Evolutionary conservation across 164 flowering plant genomes (phyloP).

Genomic region (Echeveria elegans): DNA sequence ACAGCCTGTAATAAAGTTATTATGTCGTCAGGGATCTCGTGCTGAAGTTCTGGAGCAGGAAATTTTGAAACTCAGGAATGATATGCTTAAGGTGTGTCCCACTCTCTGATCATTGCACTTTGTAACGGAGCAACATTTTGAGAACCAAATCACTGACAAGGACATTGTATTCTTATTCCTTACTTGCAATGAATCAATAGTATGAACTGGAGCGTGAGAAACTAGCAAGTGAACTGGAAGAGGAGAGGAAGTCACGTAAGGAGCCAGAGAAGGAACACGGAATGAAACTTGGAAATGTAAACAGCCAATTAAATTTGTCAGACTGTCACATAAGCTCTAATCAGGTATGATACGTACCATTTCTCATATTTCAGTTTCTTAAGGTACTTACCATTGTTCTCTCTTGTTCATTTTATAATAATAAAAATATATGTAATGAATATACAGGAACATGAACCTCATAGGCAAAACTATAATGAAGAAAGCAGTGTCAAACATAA

Average conservation of each 20-base stretch:
- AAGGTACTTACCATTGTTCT: neutral
- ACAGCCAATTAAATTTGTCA: slow-evolving; percentile 36
- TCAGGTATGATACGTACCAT: slow-evolving; percentile 36
- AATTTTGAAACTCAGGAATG: slow-evolving; percentile 78
- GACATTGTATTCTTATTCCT: neutral
- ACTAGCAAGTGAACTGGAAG: slow-evolving; percentile 82
- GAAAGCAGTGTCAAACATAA: slow-evolving; percentile 26
- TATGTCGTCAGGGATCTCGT: slow-evolving; percentile 62
- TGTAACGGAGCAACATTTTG: neutral
- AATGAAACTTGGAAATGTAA: slow-evolving; percentile 50
- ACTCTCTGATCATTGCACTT: neutral
- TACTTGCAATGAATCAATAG: slow-evolving; percentile 24
- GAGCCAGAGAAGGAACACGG: slow-evolving; percentile 70
- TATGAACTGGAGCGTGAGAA: slow-evolving; percentile 82
- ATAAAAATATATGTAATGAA: neutral
- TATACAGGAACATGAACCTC: slow-evolving; percentile 25
- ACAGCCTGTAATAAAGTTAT: neutral
- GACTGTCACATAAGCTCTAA: slow-evolving; percentile 31
- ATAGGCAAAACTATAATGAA: slow-evolving; percentile 24
- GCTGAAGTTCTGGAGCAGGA: slow-evolving; percentile 86
- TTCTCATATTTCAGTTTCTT: neutral
- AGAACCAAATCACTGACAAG: neutral
- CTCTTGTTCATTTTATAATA: neutral
- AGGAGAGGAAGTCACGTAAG: slow-evolving; percentile 74
- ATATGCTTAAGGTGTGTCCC: slow-evolving; percentile 70